Evolutionary conservation across 1,139 yeast species (phyloP).

Genomic region (Pichia inconspicua): DNA sequence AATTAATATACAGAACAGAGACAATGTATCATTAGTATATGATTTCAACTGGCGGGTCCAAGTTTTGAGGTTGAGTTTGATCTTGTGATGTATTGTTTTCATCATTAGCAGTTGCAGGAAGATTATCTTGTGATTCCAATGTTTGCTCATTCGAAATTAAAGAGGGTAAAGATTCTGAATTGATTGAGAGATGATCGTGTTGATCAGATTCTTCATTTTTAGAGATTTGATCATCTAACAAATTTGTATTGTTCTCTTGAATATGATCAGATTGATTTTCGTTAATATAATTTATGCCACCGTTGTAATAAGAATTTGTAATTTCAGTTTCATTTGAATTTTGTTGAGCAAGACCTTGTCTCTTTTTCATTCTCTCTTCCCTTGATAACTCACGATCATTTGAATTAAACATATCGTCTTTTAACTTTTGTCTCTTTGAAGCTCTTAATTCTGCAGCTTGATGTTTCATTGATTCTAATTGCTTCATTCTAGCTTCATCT

Average conservation of each 20-base stretch:
- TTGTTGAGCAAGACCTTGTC: constrained; percentile 16
- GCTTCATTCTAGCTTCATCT: constrained; percentile 35
- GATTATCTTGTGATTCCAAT: neutral
- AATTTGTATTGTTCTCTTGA: neutral
- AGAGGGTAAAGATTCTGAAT: neutral
- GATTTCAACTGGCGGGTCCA: neutral
- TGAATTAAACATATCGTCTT: constrained; percentile 28
- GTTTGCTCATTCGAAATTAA: neutral
- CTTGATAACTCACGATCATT: constrained; percentile 24
- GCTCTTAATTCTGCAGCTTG: constrained; percentile 30
- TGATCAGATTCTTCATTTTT: neutral
- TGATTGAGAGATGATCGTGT: neutral
- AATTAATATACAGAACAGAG: too few species aligned
- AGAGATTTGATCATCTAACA: neutral
- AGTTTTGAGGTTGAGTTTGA: neutral
- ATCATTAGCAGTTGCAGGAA: neutral
- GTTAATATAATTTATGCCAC: neutral
- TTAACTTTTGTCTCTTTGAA: constrained; percentile 32
- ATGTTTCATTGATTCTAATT: constrained; percentile 31
- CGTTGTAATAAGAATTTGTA: neutral
- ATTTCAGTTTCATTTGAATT: neutral
- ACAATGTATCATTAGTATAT: too few species aligned
- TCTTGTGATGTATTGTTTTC: neutral
- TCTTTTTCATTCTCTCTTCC: constrained; percentile 37
- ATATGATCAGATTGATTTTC: neutral